Conservation (phyloP, 257 asterid species). For the Solanum paucissectum region DNA sequence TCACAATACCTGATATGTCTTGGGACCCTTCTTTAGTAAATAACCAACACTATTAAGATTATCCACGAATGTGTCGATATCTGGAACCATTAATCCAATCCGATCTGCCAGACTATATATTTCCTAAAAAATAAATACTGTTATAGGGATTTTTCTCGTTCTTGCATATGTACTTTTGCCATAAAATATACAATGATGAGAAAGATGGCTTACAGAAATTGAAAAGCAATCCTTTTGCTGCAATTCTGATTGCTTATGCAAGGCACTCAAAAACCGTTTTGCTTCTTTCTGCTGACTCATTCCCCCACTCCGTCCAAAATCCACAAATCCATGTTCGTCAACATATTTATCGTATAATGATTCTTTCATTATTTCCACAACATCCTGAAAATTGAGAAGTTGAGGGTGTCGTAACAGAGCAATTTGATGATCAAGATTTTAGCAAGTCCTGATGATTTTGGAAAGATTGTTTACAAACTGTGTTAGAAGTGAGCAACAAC, state of each 20-base stretch:
- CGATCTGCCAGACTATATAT: conserved; percentile 80
- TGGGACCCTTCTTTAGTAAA: conserved; percentile 88
- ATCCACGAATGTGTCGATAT: conserved; percentile 73
- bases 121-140: conserved; percentile 45
- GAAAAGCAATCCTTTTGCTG: conserved; percentile 85
- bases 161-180: neutral
- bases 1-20: conserved; percentile 68
- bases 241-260: conserved; percentile 73
- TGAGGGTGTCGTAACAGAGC: neutral
- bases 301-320: conserved; percentile 95
- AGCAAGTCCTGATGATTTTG: neutral
- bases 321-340: conserved; percentile 86
- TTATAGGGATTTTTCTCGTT: neutral
- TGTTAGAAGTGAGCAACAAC: neutral
- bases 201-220: conserved; percentile 48
- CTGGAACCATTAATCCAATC: conserved; percentile 72
- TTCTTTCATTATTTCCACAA: conserved; percentile 93
- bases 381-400: conserved; percentile 48
- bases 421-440: neutral
- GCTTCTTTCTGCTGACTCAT: conserved; percentile 99
- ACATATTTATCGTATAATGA: conserved; percentile 90
- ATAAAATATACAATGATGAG: neutral
- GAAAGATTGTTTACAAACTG: neutral
- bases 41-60: conserved; percentile 75
- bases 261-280: conserved; percentile 74